phyloP scores from a whole-genome alignment of 495 filamentous ascomycete species.

The Podospora tetraspora region DNA sequence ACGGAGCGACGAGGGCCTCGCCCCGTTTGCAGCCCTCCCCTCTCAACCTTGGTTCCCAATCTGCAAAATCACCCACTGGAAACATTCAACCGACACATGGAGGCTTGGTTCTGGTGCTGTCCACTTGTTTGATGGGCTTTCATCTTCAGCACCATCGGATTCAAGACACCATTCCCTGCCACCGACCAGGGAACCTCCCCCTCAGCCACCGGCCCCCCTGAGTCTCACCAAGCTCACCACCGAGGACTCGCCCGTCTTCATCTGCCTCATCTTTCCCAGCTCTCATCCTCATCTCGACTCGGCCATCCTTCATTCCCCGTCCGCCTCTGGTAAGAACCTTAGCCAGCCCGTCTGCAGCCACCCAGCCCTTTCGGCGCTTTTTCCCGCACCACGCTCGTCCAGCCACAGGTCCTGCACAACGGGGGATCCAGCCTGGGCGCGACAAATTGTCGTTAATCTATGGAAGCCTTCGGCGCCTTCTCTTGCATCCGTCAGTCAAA shows the following conservation, averaged over 20 bases:
- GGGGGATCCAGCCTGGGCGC: conserved; percentile 1
- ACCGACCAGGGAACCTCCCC: background rate
- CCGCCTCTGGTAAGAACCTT: conserved; percentile 4
- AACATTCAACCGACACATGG: background rate
- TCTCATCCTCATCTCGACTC: background rate
- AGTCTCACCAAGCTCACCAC: background rate
- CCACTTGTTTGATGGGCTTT: background rate
- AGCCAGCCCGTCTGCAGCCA: conserved; percentile 6
- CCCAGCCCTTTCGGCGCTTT: conserved; percentile 14
- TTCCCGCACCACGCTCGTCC: conserved; percentile 5
- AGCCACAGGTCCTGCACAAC: conserved; percentile 13
- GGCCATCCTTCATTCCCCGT: background rate
- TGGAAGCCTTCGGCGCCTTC: conserved; percentile 19
- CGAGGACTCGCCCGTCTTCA: background rate
- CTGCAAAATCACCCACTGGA: background rate
- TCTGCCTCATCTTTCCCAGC: background rate
- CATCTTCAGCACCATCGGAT: background rate
- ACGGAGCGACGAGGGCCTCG: conserved; percentile 1
- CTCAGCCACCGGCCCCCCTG: background rate
- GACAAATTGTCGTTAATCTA: conserved; percentile 9
- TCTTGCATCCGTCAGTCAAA: conserved; percentile 17
- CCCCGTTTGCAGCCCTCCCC: background rate
- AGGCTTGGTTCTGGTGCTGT: background rate
- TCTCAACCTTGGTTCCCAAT: background rate
- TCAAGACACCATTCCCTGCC: background rate